Evolutionary conservation across 73 alveolate genomes (phyloP).

Genomic region (Paramecium pentaurelia): DNA sequence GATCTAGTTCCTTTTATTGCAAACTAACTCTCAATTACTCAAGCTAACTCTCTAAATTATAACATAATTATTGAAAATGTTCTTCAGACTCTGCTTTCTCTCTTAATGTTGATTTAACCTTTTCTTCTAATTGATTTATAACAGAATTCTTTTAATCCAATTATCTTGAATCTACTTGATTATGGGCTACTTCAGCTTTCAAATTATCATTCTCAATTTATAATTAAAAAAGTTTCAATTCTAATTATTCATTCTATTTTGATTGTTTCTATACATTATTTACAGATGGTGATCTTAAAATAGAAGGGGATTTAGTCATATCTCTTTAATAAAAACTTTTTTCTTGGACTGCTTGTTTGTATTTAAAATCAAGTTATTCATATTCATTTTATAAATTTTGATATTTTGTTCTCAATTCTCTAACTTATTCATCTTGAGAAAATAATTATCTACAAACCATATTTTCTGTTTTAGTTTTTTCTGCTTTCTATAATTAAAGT

Average conservation of each 20-base stretch:
- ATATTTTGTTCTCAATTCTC: neutral
- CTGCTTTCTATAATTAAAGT: neutral
- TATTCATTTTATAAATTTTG: constrained; percentile 22
- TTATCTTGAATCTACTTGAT: neutral
- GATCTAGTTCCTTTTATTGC: neutral
- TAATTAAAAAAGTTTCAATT: constrained; percentile 18
- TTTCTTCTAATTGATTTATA: neutral
- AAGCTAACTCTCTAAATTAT: neutral
- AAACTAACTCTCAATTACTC: neutral
- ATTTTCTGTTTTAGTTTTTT: neutral
- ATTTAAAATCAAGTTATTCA: constrained; percentile 18
- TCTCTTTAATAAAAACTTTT: neutral
- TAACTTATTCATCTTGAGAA: constrained; percentile 2
- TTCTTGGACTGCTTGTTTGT: neutral
- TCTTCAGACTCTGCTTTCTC: constrained; percentile 31
- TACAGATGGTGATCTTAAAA: neutral
- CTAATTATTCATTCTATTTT: neutral
- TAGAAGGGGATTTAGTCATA: neutral
- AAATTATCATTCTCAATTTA: constrained; percentile 37
- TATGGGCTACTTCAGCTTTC: constrained; percentile 25
- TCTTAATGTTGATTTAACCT: neutral
- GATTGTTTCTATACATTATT: neutral
- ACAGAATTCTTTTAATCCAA: constrained; percentile 5
- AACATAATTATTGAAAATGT: neutral
- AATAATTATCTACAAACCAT: neutral